phyloP scores from a whole-genome alignment of 169 alveolate genomes.

The Eimeria necatrix region DNA sequence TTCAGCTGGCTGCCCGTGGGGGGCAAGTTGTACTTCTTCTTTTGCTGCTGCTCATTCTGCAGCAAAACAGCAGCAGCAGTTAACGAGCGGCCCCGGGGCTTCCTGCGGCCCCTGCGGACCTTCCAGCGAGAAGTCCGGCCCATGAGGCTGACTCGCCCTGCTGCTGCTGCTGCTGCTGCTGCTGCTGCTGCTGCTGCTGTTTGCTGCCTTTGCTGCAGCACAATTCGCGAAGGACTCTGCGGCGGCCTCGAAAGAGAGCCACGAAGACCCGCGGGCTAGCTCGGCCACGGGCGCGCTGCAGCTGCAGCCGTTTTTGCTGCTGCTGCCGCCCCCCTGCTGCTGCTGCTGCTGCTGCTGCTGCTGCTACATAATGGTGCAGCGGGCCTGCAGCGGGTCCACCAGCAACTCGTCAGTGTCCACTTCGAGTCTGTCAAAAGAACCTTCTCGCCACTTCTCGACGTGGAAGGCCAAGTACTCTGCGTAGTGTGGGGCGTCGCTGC shows the following conservation, averaged over 20 bases:
- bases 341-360: not conserved
- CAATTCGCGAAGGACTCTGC: too few relatives aligned
- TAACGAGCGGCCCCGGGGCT: slow-evolving; percentile 4
- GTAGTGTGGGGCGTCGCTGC: slow-evolving; percentile 30
- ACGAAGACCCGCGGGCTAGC: too few relatives aligned
- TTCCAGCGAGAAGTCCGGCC: slow-evolving; percentile 51
- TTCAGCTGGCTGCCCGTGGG: not conserved
- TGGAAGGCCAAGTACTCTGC: slow-evolving; percentile 37
- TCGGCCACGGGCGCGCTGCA: not conserved
- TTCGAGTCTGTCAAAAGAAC: slow-evolving; percentile 11
- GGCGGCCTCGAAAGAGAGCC: too few relatives aligned
- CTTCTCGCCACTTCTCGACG: slow-evolving; percentile 39
- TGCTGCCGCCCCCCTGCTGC: slow-evolving; percentile 26
- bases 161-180: slow-evolving; percentile 21
- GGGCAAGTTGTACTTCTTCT: not conserved
- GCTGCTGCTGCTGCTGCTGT: slow-evolving; percentile 19
- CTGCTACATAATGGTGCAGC: slow-evolving; percentile 37
- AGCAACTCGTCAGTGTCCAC: not conserved
- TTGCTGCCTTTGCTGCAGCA: not conserved
- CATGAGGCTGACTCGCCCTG: not conserved
- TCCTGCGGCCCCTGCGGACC: slow-evolving; percentile 17
- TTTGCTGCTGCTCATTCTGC: slow-evolving; percentile 20
- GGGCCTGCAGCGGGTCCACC: slow-evolving; percentile 30
- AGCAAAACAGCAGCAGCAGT: slow-evolving; percentile 39
- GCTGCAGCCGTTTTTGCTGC: not conserved